phyloP scores from a whole-genome alignment of 257 asterid species.

The Nicotiana attenuata region DNA sequence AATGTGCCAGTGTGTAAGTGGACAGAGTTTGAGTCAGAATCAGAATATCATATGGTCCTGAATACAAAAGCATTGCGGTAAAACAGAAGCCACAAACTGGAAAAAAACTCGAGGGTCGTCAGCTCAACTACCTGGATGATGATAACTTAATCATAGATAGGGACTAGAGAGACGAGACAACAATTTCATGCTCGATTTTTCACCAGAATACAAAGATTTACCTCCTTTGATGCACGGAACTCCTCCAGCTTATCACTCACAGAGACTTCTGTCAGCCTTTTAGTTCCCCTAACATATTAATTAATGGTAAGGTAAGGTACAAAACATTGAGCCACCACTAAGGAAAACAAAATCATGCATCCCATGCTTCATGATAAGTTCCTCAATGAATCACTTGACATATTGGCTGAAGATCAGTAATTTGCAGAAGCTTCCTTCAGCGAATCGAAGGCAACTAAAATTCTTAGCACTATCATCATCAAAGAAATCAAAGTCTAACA shows the following conservation, averaged over 20 bases:
- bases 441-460: background rate
- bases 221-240: conserved; percentile 96
- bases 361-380: background rate
- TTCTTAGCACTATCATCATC: background rate
- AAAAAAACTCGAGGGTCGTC: background rate
- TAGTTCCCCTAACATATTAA: conserved; percentile 34
- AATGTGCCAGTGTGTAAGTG: background rate
- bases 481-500: background rate
- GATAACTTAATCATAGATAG: conserved; percentile 2
- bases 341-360: background rate
- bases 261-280: conserved; percentile 73
- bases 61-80: background rate
- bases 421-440: background rate
- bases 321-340: background rate
- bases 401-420: background rate
- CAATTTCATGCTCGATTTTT: background rate
- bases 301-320: background rate
- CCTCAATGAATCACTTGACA: background rate
- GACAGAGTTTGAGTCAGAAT: background rate
- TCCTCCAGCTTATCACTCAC: conserved; percentile 91
- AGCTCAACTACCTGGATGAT: background rate
- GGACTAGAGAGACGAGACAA: background rate
- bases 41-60: background rate
- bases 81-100: background rate
- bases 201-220: conserved; percentile 22